Evolutionary conservation across 2,329 filamentous ascomycete species (phyloP), one percentile per base, ranked within the genome.

Genomic region (Colletotrichum lindemuthianum): DNA sequence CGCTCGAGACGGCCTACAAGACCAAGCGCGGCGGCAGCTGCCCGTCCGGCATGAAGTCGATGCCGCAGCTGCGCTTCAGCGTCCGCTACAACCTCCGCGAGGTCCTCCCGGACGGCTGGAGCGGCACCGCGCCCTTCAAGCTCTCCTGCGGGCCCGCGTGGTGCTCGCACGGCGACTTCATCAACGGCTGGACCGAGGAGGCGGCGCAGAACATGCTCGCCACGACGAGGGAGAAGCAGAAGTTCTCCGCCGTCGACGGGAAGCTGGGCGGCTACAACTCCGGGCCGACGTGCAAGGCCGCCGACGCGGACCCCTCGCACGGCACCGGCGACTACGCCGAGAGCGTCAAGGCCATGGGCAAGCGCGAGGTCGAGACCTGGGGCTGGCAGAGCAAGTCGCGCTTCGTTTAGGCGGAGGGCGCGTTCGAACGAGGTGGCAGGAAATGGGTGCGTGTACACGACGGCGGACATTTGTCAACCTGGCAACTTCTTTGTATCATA

Each of bases 101-200:
- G 53, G 74, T 71, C 2, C 69, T 83, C 6, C 78, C 81, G 4
- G 70, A 77, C 47, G 81, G 81, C 33, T 83, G 81, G 81, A 73
- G 64, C 47, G 81, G 81, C 49, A 72, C 71, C 0, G 75, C 80
- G 1, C 81, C 81, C 2, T 67, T 82, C 49, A 77, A 81, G 72
- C 75, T 82, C 0, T 72, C 81, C 1, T 81, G 76, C 63, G 78
- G 78, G 1, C 68, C 72, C 9, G 75, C 77, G 0, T 82, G 74
- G 70, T 79, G 77, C 74, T 75, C 73, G 8, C 81, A 83, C 69
- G 81, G 81, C 7, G 81, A 83, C 69, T 83, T 83, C 63, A 80
- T 83, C 71, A 82, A 82, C 49, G 81, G 76, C n/a, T 83, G 81
- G 81, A 73, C 76, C 8, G 68, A 70, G n/a, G 78, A 82, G 56